Base-by-base conservation (phyloP, 768 basidiomycete genomes). In the Mycena belliarum region DNA sequence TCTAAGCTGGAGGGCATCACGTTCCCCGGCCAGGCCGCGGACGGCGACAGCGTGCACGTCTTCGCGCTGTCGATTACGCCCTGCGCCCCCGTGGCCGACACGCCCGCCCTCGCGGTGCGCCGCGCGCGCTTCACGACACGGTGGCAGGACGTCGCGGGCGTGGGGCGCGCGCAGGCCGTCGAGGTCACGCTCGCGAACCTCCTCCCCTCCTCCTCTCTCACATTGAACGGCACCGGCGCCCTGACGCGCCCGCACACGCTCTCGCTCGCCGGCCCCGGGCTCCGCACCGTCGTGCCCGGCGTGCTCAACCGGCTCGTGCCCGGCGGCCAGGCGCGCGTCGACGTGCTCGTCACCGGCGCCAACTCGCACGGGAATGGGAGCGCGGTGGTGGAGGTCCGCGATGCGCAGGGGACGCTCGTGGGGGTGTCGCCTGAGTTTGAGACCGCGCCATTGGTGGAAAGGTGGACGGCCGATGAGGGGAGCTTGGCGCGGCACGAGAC, bases 101-200 rank as follows among this genome's bases (percentile, higher is more conserved):
- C 55, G 0, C 73, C 75, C 0, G 68, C 65, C 0, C 70, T 83
- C 26, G 70, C 75, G 18, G 64, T 82, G 47, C 78, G 79, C 26
- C 70, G 69, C 14, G 76, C 75, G 1, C 71, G 75, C 12, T 82
- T 82, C 52, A 76, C 77, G 9, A 75, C 74, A 0, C 74, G 80
- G 21, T 83, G 80, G n/a, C n/a, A n/a, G 81, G 75, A 77, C 29
- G 65, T 73, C 20, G 64, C 76, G 25, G 41, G 70, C 25, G 71
- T 69, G 3, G 64, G 65, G 46, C 75, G 74, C 24, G 76, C 75
- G 5, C 82, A 84, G 60, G 75, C 74, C 0, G 76, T 85, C 0
- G 79, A 82, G 42, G 75, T 85, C 38, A 82, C 80, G 0, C 60
- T 85, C 14, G 76, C 77, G 23, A 85, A 85, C 59, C 69, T 83